These are phyloP conservation scores for Colletotrichum sidae DNA, from an alignment of 2,329 filamentous ascomycete genomes.

Conservation along the genomic window DNA sequence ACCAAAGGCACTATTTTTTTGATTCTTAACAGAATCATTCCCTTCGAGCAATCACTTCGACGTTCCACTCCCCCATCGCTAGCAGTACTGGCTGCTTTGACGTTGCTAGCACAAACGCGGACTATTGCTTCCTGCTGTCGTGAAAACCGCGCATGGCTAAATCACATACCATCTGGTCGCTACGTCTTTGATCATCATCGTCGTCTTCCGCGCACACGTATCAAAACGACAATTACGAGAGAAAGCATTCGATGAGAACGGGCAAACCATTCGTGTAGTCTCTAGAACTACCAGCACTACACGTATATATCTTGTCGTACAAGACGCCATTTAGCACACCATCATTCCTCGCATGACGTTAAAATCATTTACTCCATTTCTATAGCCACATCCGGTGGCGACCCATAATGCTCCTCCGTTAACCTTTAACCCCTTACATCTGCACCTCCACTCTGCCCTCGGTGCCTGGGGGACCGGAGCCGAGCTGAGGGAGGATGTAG, in stretches of 20 bases:
- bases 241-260: slow-evolving; percentile 1
- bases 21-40: too few relatives aligned
- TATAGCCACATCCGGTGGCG: slow-evolving; percentile 37
- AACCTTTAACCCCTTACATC: slow-evolving; percentile 62
- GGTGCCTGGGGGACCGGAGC: slow-evolving; percentile 76
- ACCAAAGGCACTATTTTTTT: too few relatives aligned
- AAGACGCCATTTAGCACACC: slow-evolving; percentile 41
- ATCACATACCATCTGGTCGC: too few relatives aligned
- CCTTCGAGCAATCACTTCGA: too few relatives aligned
- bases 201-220: too few relatives aligned
- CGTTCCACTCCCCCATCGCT: too few relatives aligned
- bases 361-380: slow-evolving; percentile 38
- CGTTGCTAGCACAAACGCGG: too few relatives aligned
- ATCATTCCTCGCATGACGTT: slow-evolving; percentile 38
- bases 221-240: neutral
- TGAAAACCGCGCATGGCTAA: too few relatives aligned
- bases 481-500: slow-evolving; percentile 87
- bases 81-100: too few relatives aligned
- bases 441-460: slow-evolving; percentile 93
- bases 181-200: too few relatives aligned
- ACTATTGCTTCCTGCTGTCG: too few relatives aligned
- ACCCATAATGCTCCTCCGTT: slow-evolving; percentile 36
- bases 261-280: slow-evolving; percentile 37
- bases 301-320: slow-evolving; percentile 52
- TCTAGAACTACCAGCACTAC: slow-evolving; percentile 49